Evolutionary conservation across 2,329 filamentous ascomycete genomes (phyloP).

Genomic region (Ilyonectria mors-panacis): DNA sequence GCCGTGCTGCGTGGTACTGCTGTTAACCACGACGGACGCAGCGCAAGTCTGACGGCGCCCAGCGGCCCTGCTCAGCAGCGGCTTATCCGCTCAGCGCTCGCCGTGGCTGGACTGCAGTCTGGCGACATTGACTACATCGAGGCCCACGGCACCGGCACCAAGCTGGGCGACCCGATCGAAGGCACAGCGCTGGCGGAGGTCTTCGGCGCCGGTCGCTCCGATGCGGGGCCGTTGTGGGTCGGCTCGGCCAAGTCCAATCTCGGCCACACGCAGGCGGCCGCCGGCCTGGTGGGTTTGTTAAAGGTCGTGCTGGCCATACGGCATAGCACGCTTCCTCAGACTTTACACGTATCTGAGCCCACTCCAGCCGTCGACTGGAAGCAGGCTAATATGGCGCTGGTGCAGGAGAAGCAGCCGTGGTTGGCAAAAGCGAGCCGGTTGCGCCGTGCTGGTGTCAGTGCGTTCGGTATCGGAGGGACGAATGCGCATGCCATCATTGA

Average conservation of each 20-base stretch:
- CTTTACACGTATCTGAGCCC: neutral
- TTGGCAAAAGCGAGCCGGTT: neutral
- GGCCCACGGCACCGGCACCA: conserved; percentile 90
- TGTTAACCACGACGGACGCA: conserved; percentile 57
- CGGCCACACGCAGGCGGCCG: conserved; percentile 74
- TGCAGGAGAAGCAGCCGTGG: neutral
- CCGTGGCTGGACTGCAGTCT: conserved; percentile 25
- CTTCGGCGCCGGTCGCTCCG: conserved; percentile 51
- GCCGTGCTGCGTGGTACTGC: conserved; percentile 53
- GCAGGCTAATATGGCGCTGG: neutral
- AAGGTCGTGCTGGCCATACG: conserved; percentile 62
- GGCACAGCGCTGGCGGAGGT: conserved; percentile 80
- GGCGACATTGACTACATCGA: conserved; percentile 77
- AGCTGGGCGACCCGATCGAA: conserved; percentile 86
- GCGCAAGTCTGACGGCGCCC: conserved; percentile 60
- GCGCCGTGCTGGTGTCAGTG: neutral
- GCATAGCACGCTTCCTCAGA: conserved; percentile 53
- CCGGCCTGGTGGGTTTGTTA: conserved; percentile 70
- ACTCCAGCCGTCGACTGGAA: neutral
- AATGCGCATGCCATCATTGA: neutral
- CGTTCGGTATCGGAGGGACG: neutral
- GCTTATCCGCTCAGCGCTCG: conserved; percentile 49
- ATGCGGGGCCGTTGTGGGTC: conserved; percentile 50
- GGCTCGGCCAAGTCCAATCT: conserved; percentile 76
- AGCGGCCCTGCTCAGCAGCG: conserved; percentile 53